Evolutionary conservation across 176 grass and related monocot species (phyloP), one percentile per base, ranked within the genome.

Genomic region (Dactylis glomerata): DNA sequence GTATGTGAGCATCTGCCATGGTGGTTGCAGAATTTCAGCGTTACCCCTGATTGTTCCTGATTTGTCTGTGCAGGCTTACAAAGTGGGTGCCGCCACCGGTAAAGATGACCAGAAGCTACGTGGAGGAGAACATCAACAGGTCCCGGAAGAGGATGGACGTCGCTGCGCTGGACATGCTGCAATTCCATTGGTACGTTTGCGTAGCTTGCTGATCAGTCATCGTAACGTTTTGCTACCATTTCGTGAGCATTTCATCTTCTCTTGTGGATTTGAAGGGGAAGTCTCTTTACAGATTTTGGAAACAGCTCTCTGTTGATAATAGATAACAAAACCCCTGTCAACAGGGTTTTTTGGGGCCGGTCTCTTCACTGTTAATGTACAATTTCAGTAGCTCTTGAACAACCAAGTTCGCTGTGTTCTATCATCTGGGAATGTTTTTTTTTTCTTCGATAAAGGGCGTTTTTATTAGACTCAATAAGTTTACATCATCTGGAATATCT

Each of bases 71-170:
- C 90, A 94, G 90, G 23, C 93, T 95, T 62, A 95, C 96, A 26
- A 98, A 98, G 77, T 98, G 93, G 96, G 96, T 95, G 15, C 96
- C 96, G 16, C 91, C 77, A 30, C 93, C 93, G 0, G 96, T 98
- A 37, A 98, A 98, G 80, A 98, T 98, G 96, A 95, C 93, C 1
- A 89, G 86, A 41, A 88, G 73, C 10, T 95, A 92, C 4, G 91
- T 98, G 5, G 88, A 85, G 77, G 91, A 94, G 74, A 98, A 95
- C 41, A 91, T 95, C 72, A 90, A 92, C 72, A 89, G 89, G 68
- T 98, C 96, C 3, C 63, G 89, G 20, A 92, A 91, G 83, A 95
- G 93, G 87, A 98, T 98, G 96, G 93, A 98, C 30, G 91, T 95
- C 65, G 51, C 93, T 87, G 81, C 68, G 34, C 50, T 95, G 68